Base-by-base conservation (phyloP, 768 basidiomycete genomes). In the Tricholoma flavovirens region DNA sequence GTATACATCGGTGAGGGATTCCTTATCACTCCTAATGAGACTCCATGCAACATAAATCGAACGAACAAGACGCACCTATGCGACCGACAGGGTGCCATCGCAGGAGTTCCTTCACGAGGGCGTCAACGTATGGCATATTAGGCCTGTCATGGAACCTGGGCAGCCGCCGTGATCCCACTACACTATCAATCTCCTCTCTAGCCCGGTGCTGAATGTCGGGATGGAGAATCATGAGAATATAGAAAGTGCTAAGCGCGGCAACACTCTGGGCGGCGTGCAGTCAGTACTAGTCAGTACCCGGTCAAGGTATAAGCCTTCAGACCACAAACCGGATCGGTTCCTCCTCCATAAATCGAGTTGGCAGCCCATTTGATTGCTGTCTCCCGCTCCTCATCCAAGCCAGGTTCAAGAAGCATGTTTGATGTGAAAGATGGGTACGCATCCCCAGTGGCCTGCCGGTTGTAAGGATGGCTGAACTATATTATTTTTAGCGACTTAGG, bases 371-470 rank as follows among this genome's bases (percentile, higher is more conserved):
- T 79, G 35, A 78, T 59, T 9, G 66, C 55, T 19, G 78, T 72
- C 29, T 74, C 73, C 40, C 75, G 73, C 7, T 65, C 62, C n/a
- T 66, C 69, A 36, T 74, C 56, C 1, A 65, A 63, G 32, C 62
- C 60, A 4, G 26, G 49, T 24, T 64, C 69, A 22, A 71, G 64
- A 11, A 81, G 66, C 51, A 76, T 64, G 15, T 67, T 66, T 9
- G 77, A 77, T 1, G 72, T 73, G 58, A 77, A 79, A 12, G 76
- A 81, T 22, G 71, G 66, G 10, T 61, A 55, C 7, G 64, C 67
- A 1, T 59, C 64, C 0, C 77, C 75, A 24, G 68, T 70, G 5
- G 64, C 65, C 79, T 81, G 22, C 10, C 33, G 38, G 38, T 26
- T 8, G 22, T 29, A 24, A 29, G 30, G 50, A 52, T 22, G 35